Evolutionary conservation across 1,284 basidiomycete genomes (phyloP), one percentile per base, ranked within the genome.

Genomic region (Xerocomus minutiporus): DNA sequence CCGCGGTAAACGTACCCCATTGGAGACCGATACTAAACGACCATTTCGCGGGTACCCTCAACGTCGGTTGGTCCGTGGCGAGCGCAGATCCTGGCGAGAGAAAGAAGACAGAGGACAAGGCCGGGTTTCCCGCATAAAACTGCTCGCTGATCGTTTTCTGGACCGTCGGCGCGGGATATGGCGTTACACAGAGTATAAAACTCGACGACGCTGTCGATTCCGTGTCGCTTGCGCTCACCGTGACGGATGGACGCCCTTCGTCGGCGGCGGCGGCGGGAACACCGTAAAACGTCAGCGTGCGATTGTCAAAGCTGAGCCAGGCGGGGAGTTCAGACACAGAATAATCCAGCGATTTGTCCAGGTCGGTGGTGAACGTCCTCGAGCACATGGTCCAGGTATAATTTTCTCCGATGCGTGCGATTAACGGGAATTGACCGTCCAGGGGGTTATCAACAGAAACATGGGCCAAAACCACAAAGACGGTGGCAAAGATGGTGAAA

Each of bases 21-120:
- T 83, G 73, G 61, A 97, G 84, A 9, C 94, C 95, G 53, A 97
- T 79, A 61, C 91, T 93, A 71, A 96, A 97, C 0, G 91, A 93
- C 93, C 93, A 97, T 29, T 76, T 73, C 2, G 82, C 81, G 1
- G 92, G 93, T 8, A 96, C 79, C 42, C 92, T 78, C 51, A 97
- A 68, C 12, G 82, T 77, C 23, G 88, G 88, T 47, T 76, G 76
- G 15, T 67, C 60, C 13, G 76, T 75, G 17, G 64, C 60, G 41
- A 90, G 69, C 15, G 82, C 80, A 20, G 87, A 88, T 42, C 74
- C 72, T 2, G 73, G 69, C 7, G 76, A 71, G 29, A 88, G 65
- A 44, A 79, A 60, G 60, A 81, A 91, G 50, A 84, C 83, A 25
- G 86, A 91, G 5, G 84, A 85, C 42, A 88, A 68, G 5, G 87